A percentile compares a stretch with the other conserved stretches of the same genome.
Evolutionary conservation across 2,329 filamentous ascomycete genomes (phyloP).

Genomic region (Plectosphaerella cucumerina): DNA sequence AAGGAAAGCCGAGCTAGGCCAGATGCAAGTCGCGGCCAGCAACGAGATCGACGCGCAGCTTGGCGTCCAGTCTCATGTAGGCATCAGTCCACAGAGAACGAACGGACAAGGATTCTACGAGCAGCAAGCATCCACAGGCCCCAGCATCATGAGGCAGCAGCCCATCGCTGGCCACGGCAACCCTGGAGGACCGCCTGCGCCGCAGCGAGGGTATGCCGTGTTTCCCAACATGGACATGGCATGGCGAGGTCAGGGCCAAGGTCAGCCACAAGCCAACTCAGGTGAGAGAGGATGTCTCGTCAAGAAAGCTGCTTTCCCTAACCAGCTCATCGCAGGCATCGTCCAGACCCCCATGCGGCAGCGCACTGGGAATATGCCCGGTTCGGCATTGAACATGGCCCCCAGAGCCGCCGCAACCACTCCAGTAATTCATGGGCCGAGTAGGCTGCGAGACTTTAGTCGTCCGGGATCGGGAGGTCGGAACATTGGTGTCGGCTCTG

Average conservation of each 20-base stretch:
- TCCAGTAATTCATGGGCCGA: neutral
- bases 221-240: neutral
- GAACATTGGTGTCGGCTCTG: neutral
- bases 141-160: neutral
- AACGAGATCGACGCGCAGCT: slow-evolving; percentile 21
- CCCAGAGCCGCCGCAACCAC: neutral
- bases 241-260: neutral
- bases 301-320: no score
- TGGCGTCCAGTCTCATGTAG: neutral
- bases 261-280: neutral
- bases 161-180: neutral
- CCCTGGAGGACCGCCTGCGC: slow-evolving; percentile 1
- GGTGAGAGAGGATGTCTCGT: neutral
- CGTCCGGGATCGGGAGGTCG: neutral
- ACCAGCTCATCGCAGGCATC: neutral
- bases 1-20: slow-evolving; percentile 47
- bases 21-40: slow-evolving; percentile 51
- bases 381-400: no score
- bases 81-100: neutral
- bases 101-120: neutral
- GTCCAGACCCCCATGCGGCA: neutral
- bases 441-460: neutral
- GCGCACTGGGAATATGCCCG: neutral
- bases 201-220: neutral
- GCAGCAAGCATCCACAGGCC: neutral